Percentiles rank a stretch among this genome's conserved stretches.
These are phyloP conservation scores for Wickerhamiella domercqiae DNA, from an alignment of 805 yeast genomes.

Conservation along the genomic window DNA sequence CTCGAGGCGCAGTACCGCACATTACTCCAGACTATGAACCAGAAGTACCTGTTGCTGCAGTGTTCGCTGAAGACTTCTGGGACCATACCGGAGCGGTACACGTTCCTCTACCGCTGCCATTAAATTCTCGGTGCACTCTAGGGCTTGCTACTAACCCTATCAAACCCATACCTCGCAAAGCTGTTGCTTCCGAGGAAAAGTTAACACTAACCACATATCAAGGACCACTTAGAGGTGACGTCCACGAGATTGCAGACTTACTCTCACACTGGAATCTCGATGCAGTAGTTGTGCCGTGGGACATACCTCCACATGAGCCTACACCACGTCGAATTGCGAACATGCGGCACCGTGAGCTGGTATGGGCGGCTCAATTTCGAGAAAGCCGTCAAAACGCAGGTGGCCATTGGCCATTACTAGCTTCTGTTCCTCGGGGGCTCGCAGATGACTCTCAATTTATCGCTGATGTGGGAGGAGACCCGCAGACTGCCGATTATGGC, in stretches of 20 bases:
- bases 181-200: constrained; percentile 22
- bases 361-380: constrained; percentile 21
- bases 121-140: constrained; percentile 18
- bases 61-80: constrained; percentile 27
- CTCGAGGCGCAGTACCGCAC: constrained; percentile 29
- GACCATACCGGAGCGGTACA: constrained; percentile 19
- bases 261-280: constrained; percentile 20
- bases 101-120: constrained; percentile 18
- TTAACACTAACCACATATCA: constrained; percentile 25
- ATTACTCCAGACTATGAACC: constrained; percentile 28
- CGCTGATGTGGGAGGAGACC: constrained; percentile 11
- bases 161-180: constrained; percentile 17
- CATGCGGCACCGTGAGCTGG: constrained; percentile 23
- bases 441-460: constrained; percentile 17
- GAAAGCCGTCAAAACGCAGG: constrained; percentile 1
- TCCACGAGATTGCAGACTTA: constrained; percentile 16
- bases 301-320: constrained; percentile 20
- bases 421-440: constrained; percentile 21
- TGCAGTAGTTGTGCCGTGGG: constrained; percentile 24
- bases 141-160: constrained; percentile 22
- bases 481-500: constrained; percentile 2
- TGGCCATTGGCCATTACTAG: constrained; percentile 2
- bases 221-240: constrained; percentile 22
- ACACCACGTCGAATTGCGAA: constrained; percentile 22
- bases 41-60: constrained; percentile 16